phyloP scores from a whole-genome alignment of 2,329 filamentous ascomycete genomes.

The Fusarium concolor region DNA sequence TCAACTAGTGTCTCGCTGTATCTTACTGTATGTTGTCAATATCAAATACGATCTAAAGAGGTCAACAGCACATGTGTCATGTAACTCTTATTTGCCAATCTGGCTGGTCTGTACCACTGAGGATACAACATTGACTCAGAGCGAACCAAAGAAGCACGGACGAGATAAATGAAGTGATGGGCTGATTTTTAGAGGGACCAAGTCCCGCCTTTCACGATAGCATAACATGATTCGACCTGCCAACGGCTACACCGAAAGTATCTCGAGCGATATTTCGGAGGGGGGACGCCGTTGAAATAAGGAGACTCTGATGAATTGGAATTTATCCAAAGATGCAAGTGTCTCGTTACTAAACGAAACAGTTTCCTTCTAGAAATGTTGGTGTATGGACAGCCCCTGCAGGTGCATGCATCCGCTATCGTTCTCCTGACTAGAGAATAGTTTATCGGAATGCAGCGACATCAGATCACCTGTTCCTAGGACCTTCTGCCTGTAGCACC shows the following conservation, averaged over 20 bases:
- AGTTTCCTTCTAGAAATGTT: background rate
- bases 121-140: background rate
- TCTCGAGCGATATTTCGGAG: conserved; percentile 1
- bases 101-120: too few species aligned
- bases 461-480: conserved; percentile 7
- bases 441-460: conserved; percentile 2
- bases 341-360: background rate
- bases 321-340: background rate
- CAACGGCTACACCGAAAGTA: conserved; percentile 16
- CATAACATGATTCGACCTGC: conserved; percentile 1
- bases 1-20: too few species aligned
- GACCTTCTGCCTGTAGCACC: background rate
- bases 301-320: background rate
- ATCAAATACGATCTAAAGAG: too few species aligned
- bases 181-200: conserved; percentile 1
- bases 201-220: conserved; percentile 8
- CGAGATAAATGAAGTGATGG: background rate
- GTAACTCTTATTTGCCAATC: too few species aligned
- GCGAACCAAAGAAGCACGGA: background rate
- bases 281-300: conserved; percentile 2
- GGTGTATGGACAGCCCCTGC: background rate
- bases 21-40: too few species aligned
- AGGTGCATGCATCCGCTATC: background rate
- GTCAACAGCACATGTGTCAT: too few species aligned
- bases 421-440: background rate